phyloP scores from a whole-genome alignment of 148 eudicot genomes.

The Silene latifolia region DNA sequence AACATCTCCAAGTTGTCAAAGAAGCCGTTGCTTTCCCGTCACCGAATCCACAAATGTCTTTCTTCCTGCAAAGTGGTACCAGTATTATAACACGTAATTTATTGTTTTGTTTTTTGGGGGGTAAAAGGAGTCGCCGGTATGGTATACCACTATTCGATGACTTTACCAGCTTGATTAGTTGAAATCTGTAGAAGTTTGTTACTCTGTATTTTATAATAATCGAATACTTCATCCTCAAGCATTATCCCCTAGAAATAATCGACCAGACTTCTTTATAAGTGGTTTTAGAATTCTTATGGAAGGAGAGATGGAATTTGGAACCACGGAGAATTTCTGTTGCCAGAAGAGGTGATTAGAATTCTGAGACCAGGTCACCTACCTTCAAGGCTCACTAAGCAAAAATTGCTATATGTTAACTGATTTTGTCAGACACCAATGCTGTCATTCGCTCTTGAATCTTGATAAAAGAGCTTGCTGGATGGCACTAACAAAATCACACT shows the following conservation, averaged over 20 bases:
- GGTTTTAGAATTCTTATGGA: background rate
- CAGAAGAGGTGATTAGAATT: background rate
- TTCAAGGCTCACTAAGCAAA: too few relatives aligned
- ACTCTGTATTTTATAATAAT: too few relatives aligned
- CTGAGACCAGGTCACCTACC: background rate
- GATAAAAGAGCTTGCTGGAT: background rate
- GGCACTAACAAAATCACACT: background rate
- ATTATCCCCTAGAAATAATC: background rate
- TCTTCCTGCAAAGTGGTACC: slow-evolving; percentile 26
- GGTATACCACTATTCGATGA: too few relatives aligned
- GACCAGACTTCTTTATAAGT: too few relatives aligned
- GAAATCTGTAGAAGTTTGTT: too few relatives aligned
- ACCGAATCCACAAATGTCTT: slow-evolving; percentile 40
- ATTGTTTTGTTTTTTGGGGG: too few relatives aligned
- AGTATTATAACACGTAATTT: too few relatives aligned
- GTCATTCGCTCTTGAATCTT: background rate
- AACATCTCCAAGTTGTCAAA: slow-evolving; percentile 22
- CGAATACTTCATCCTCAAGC: too few relatives aligned
- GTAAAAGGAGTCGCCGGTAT: too few relatives aligned
- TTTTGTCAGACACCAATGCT: background rate
- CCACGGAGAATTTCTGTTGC: background rate
- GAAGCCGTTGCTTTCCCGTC: slow-evolving; percentile 43
- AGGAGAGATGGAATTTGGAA: background rate
- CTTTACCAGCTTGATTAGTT: too few relatives aligned
- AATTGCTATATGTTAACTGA: background rate